These are phyloP conservation scores for Sporothrix inflata DNA, from an alignment of 2,329 filamentous ascomycete genomes.

Conservation along the genomic window DNA sequence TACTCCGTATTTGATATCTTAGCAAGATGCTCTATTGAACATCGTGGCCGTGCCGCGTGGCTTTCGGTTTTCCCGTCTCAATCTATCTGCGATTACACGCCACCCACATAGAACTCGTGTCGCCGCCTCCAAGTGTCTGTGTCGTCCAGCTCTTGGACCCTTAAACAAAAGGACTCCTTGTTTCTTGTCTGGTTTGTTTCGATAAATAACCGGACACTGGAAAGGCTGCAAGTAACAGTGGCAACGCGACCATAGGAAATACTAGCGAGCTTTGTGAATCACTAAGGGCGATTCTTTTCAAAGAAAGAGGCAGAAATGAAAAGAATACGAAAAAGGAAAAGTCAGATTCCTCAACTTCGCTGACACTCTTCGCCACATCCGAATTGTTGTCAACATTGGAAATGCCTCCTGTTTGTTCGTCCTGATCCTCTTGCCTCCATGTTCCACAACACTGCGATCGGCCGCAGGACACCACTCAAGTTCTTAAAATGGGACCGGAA, in stretches of 20 bases:
- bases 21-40: neutral
- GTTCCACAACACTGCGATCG: conserved; percentile 14
- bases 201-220: neutral
- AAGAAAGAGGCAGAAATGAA: neutral
- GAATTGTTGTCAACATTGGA: neutral
- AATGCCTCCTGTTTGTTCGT: conserved; percentile 19
- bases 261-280: too few species aligned
- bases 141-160: too few species aligned
- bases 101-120: neutral
- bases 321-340: neutral
- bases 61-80: neutral
- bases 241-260: too few species aligned
- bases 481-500: neutral
- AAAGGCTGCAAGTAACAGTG: neutral
- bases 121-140: neutral
- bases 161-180: neutral
- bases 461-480: neutral
- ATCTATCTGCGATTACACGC: too few species aligned
- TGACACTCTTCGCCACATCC: neutral
- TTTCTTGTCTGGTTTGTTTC: neutral
- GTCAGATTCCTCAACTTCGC: neutral
- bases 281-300: neutral
- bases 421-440: conserved; percentile 1
- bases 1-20: neutral
- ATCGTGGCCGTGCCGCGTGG: neutral